Evolutionary conservation across 1,284 basidiomycete species (phyloP), one percentile per base, ranked within the genome.

Genomic region (Megacollybia platyphylla): DNA sequence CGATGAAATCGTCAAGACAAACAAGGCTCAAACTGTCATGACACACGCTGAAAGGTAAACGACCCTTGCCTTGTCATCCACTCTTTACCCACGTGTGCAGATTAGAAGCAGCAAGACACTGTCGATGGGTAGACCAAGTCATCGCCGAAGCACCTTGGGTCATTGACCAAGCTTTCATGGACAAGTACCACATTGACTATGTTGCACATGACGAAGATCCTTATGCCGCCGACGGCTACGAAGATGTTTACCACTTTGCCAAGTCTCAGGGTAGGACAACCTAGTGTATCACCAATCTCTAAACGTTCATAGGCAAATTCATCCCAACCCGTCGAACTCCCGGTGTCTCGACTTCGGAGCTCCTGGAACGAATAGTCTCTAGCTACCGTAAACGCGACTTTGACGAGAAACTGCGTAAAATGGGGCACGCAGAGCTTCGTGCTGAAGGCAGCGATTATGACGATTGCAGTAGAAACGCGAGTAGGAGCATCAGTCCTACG

Each of bases 101-200:
- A 47, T 79, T 87, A 55, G 93, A 97, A 63, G 80, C 85, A 7
- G 87, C 87, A 7, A 72, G 88, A 26, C 91, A 97, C 59, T 97
- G 94, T 60, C 78, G 90, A 44, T 98, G 94, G 94, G 92, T 93
- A 0, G 93, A 98, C 61, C 87, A 97, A 60, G 84, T 98, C 40
- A 68, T 96, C 13, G 77, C 90, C n/a, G 88, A 93, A 42, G 89
- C 87, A 3, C 94, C 96, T 1, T 97, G 94, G 96, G 70, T 90
- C 32, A 72, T 97, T 46, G 80, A 86, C 52, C 71, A 82, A 48
- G 80, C 70, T 1, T 96, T 96, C 55, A 54, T 97, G 36, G 75
- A 87, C 42, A 81, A 83, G 56, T 79, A 86, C 59, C 60, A 83
- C 58, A 92, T 98, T 49, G 94, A 98, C 59, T 98, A 97, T 56